phyloP scores from a whole-genome alignment of 192 early-diverging fungal genomes.

The Coemansia sp. region DNA sequence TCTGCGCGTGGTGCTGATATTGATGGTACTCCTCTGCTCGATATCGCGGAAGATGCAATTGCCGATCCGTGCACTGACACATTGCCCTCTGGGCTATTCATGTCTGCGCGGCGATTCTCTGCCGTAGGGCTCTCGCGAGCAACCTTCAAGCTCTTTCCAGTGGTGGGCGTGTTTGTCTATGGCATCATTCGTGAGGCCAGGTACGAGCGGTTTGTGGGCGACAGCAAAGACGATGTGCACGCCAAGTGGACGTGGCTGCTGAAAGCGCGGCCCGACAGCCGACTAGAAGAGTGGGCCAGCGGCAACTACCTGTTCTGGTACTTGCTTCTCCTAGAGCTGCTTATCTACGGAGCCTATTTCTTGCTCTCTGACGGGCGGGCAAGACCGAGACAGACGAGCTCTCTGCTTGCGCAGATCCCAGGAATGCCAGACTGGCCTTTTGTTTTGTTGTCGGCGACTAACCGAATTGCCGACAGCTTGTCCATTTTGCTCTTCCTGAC shows the following conservation, averaged over 20 bases:
- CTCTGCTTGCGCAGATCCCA: slow-evolving; percentile 25
- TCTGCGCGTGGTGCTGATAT: slow-evolving; percentile 21
- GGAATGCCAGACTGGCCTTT: slow-evolving; percentile 32
- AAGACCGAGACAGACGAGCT: neutral
- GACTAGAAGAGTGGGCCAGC: slow-evolving; percentile 37
- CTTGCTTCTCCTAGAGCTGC: slow-evolving; percentile 34
- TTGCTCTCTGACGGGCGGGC: slow-evolving; percentile 19
- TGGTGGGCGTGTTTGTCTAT: slow-evolving; percentile 39
- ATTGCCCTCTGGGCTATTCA: neutral
- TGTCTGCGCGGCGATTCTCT: slow-evolving; percentile 33
- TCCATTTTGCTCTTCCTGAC: slow-evolving; percentile 40
- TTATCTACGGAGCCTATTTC: slow-evolving; percentile 29
- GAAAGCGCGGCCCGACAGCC: slow-evolving; percentile 35
- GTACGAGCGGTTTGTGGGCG: slow-evolving; percentile 41
- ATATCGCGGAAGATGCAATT: slow-evolving; percentile 27
- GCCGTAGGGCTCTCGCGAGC: slow-evolving; percentile 31
- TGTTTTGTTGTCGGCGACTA: slow-evolving; percentile 23
- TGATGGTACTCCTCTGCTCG: slow-evolving; percentile 33
- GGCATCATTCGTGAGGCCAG: slow-evolving; percentile 39
- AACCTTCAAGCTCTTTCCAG: slow-evolving; percentile 30
- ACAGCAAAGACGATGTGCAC: slow-evolving; percentile 26
- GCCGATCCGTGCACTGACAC: slow-evolving; percentile 28
- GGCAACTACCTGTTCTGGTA: slow-evolving; percentile 46
- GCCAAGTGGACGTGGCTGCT: slow-evolving; percentile 44
- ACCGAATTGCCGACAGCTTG: slow-evolving; percentile 39